Evolutionary conservation across 1,284 basidiomycete species (phyloP), one percentile per base, ranked within the genome.

Genomic region (Cutaneotrichosporon sp.): DNA sequence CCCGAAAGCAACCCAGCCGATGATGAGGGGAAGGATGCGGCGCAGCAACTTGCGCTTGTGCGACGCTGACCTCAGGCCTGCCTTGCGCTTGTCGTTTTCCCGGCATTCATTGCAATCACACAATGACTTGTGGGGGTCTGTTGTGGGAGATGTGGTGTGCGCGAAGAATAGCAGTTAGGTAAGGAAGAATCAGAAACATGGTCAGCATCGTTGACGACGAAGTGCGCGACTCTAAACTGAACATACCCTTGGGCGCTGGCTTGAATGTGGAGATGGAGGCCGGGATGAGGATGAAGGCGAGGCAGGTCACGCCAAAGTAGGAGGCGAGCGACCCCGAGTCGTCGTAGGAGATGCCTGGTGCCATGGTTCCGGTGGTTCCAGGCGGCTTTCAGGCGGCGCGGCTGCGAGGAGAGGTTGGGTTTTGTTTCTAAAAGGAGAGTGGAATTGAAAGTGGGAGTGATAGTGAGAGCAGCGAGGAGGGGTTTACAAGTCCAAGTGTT

Each of bases 281-380:
- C 0, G 90, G 90, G 39, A 90, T 72, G 53, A 94, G 82, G 51
- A 90, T 68, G 60, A 93, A 79, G 49, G 83, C 83, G 60, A 94
- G 83, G 70, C 91, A 85, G 8, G 89, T 89, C 53, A 93, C 82
- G 57, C 90, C 76, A 75, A 93, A 93, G 77, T 90, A 93, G 27
- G 85, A 82, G 64, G 90, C 89, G 82, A 93, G 86, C 61, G 84
- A 85, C 61, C 90, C 90, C 47, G 82, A 82, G 76, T 92, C 89
- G 76, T 93, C 90, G 75, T 93, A 93, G 74, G 70, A 68, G 34
- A 75, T 73, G 31, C 72, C 74, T 10, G 71, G 67, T 16, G 65
- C 65, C 67, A 68, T 70, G 49, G 34, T 61, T 43, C 39, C 24
- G 47, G 43, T 17, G 16, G 17, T 17, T 17, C n/a, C 41, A 37